Base-by-base conservation (phyloP, 371 early-diverging fungal genomes). In the Phascolomyces articulosus region DNA sequence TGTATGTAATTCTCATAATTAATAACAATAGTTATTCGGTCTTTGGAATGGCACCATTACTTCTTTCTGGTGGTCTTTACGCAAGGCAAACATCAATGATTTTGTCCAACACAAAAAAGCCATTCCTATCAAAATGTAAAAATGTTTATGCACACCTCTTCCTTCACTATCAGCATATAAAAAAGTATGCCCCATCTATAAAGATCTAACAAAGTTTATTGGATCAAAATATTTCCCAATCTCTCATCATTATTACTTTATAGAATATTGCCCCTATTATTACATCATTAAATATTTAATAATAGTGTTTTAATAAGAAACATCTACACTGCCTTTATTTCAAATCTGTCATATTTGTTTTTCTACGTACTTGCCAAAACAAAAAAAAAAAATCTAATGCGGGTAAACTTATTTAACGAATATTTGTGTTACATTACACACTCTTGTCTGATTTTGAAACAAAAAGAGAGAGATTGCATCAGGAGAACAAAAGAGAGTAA, bases 51-150 rank as follows among this genome's bases (percentile, higher is more conserved):
- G 51, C 4, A 1, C 51, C 15, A 20, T 51, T 15, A 51, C 51
- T n/a, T 51, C 51, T 7, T 51, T 51, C 51, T 51, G 51, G 51
- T 51, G 51, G 51, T 1, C 51, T 18, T 51, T 51, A 24, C 51
- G 51, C 6, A 24, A 20, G 26, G 24, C 51, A 10, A 15, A 51
- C 23, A 1, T 51, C 51, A 11, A n/a, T 51, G 51, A 4, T 23
- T 51, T 51, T 51, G 23, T 51, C 23, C 10, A 23, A n/a, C 24
- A 51, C 15, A 51, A 51, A 3, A 51, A 24, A 23, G 51, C 51
- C 9, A 51, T 8, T 7, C 23, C 51, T 2, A 51, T 51, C 15
- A 51, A 11, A 6, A 51, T 51, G 51, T 44, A n/a, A 44, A 44
- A 44, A n/a, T n/a, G n/a, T n/a, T n/a, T n/a, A n/a, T 3, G 16